phyloP scores from a whole-genome alignment of 805 yeast genomes.

The Ogataea glucozyma region DNA sequence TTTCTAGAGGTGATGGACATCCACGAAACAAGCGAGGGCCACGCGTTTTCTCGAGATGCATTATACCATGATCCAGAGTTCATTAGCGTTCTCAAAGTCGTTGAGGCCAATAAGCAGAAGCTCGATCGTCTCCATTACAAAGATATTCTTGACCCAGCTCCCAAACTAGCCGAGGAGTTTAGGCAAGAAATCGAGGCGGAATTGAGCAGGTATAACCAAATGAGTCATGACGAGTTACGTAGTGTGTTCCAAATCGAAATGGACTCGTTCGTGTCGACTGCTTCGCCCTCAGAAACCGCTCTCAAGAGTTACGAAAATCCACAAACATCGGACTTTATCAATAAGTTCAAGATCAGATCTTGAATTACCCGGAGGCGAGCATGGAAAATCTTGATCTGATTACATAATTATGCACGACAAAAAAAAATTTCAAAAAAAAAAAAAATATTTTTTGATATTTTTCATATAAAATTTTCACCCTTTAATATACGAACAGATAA shows the following conservation, averaged over 20 bases:
- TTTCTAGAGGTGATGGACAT: conserved; percentile 57
- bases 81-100: conserved; percentile 22
- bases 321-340: conserved; percentile 28
- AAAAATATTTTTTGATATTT: conserved; percentile 1
- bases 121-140: conserved; percentile 15
- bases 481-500: neutral
- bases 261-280: conserved; percentile 26
- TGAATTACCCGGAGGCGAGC: conserved; percentile 2
- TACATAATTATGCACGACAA: neutral
- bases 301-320: conserved; percentile 27
- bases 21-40: conserved; percentile 28
- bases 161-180: conserved; percentile 16
- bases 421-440: conserved; percentile 8
- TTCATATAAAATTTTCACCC: conserved; percentile 8
- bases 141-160: conserved; percentile 18
- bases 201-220: conserved; percentile 5
- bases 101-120: conserved; percentile 19
- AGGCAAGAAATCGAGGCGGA: conserved; percentile 14
- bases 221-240: conserved; percentile 11
- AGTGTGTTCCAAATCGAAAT: conserved; percentile 18
- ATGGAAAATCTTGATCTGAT: neutral
- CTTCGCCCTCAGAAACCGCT: conserved; percentile 15
- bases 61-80: conserved; percentile 42
- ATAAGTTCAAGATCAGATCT: conserved; percentile 20
- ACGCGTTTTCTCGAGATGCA: conserved; percentile 24